Conservation (phyloP, 345 rosid genomes). For the Eucalyptus curtisii region DNA sequence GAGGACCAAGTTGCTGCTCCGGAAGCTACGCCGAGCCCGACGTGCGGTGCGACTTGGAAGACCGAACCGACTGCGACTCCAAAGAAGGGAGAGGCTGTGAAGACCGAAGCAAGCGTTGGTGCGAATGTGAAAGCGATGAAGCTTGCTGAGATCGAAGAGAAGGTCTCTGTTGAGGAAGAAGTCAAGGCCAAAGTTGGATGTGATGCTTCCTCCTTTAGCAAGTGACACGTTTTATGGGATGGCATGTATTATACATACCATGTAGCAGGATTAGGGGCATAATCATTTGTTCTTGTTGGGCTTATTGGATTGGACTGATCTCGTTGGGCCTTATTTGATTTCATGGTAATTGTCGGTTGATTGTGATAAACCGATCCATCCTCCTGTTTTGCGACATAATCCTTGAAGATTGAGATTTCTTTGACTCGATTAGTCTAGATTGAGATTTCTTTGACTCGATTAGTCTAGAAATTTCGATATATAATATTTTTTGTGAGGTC, state of each 20-base stretch:
- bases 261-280: neutral
- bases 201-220: neutral
- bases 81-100: neutral
- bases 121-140: neutral
- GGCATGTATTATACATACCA: neutral
- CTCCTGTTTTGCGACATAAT: neutral
- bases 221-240: neutral
- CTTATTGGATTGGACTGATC: neutral
- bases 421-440: neutral
- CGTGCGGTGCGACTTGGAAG: neutral
- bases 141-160: neutral
- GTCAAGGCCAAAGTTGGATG: neutral
- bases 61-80: neutral
- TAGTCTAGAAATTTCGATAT: too few relatives aligned
- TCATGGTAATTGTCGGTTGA: neutral
- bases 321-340: neutral
- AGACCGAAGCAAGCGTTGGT: neutral
- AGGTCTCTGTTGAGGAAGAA: neutral
- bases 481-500: too few relatives aligned
- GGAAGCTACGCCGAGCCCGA: neutral
- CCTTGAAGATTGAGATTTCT: neutral
- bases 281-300: neutral
- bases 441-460: neutral
- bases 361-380: neutral
- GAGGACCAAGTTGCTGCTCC: neutral